A percentile compares a stretch with the other conserved stretches of the same genome.
These are phyloP conservation scores for Fusarium metavorans DNA, from an alignment of 2,329 filamentous ascomycete genomes.

Conservation along the genomic window DNA sequence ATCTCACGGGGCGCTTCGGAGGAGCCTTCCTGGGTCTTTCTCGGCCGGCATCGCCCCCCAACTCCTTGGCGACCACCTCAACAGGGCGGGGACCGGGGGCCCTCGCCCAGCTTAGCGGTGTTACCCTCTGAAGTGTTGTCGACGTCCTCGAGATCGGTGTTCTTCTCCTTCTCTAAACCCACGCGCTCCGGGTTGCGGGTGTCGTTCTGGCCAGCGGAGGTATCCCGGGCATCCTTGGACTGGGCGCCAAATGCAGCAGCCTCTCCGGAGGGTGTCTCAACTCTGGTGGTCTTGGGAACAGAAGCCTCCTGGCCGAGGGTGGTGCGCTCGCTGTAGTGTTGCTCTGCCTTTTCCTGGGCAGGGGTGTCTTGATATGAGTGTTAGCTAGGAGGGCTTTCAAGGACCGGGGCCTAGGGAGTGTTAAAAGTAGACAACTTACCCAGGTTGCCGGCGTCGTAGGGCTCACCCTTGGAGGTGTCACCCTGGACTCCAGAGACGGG, in stretches of 20 bases:
- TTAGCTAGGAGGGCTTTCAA: neutral
- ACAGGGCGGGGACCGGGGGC: conserved; percentile 42
- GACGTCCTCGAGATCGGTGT: conserved; percentile 51
- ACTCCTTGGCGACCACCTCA: conserved; percentile 52
- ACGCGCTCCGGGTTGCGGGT: conserved; percentile 54
- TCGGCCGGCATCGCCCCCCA: conserved; percentile 50
- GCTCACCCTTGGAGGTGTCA: conserved; percentile 74
- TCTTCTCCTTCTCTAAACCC: conserved; percentile 43
- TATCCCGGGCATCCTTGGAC: conserved; percentile 29
- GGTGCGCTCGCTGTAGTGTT: conserved; percentile 22
- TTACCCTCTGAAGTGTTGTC: conserved; percentile 39
- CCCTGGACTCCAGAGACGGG: conserved; percentile 79
- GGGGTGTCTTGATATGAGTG: conserved; percentile 21
- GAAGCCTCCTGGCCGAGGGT: conserved; percentile 14
- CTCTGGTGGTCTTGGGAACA: conserved; percentile 3
- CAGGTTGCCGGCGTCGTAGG: conserved; percentile 84
- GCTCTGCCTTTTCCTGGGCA: conserved; percentile 33
- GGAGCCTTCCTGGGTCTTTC: conserved; percentile 13
- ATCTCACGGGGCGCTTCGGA: conserved; percentile 14
- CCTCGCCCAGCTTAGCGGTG: conserved; percentile 48
- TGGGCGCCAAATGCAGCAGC: conserved; percentile 5
- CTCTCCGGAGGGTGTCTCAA: neutral
- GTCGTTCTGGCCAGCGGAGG: conserved; percentile 52
- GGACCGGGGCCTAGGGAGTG: neutral
- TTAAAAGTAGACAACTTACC: conserved; percentile 51